Base-by-base conservation (phyloP, 2,329 filamentous ascomycete species). In the Calonectria multiphialidica region DNA sequence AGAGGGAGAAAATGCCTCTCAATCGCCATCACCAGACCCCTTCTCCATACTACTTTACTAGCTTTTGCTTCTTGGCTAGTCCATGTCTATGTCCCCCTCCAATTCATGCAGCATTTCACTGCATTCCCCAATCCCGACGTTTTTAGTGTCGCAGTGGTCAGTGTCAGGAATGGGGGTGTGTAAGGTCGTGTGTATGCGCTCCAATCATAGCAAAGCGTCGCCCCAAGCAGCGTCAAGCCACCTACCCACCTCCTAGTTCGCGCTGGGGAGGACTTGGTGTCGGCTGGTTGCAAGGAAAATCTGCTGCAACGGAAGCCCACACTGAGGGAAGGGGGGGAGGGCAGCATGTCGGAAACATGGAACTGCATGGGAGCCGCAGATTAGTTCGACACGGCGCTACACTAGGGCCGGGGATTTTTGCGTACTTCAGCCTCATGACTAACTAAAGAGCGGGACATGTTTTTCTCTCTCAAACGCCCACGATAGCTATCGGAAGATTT, bases 151-250 rank as follows among this genome's bases (percentile, higher is more conserved):
- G 28, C 25, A 33, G 28, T 67, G 65, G 40, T 12, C 50, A 55
- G 47, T 47, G 30, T 4, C 23, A 45, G 37, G 16, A 44, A 49
- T 59, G 65, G 42, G 44, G 44, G 44, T 47, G 53, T 50, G 47
- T 57, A 33, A 57, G 49, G 13, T 16, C 7, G 23, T 21, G 23
- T 21, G 7, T 49, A 67, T 23, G 65, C 65, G 65, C 65, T 49
- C 65, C 65, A 67, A 67, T 67, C 65, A 67, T n/a, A 28, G 28
- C 23, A 42, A 35, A 62, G 42, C 28, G 23, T 21, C 50, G n/a
- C 16, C 30, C 35, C 50, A 37, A 49, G n/a, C 42, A 10, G 42
- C 42, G 30, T 61, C 65, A 49, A 61, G 42, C 53, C 37, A 65
- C 62, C 37, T n/a, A 44, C 47, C n/a, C 35, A 25, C 53, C 12